These are phyloP conservation scores for Huntiella bhutanensis DNA, from an alignment of 2,329 filamentous ascomycete species.

Conservation along the genomic window DNA sequence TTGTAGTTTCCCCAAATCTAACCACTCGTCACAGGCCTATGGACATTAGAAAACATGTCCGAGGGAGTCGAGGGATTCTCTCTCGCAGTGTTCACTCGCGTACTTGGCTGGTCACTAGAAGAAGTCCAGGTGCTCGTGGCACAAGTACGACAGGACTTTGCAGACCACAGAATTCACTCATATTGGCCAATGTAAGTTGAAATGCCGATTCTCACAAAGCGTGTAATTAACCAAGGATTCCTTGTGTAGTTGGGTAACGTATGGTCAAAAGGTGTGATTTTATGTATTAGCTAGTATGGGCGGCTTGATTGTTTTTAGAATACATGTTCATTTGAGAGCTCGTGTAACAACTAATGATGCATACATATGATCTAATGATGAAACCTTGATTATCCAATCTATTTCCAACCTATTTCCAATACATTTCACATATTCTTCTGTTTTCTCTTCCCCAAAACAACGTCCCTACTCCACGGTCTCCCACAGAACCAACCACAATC, in stretches of 20 bases:
- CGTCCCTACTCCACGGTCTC: not conserved
- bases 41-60: constrained; percentile 17
- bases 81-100: constrained; percentile 20
- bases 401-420: not conserved
- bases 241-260: not conserved
- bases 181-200: constrained; percentile 13
- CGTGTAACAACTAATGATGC: too few species aligned
- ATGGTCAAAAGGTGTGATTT: not conserved
- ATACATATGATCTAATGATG: not conserved
- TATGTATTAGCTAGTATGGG: too few species aligned
- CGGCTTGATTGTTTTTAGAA: too few species aligned
- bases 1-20: not conserved
- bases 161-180: constrained; percentile 15
- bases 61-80: constrained; percentile 19
- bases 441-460: not conserved
- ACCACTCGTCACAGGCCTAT: constrained; percentile 15
- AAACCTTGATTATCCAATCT: not conserved
- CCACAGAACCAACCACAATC: not conserved
- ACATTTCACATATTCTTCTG: not conserved
- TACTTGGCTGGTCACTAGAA: constrained; percentile 19
- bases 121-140: constrained; percentile 16
- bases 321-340: too few species aligned
- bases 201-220: not conserved
- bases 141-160: constrained; percentile 14
- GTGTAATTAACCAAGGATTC: not conserved